phyloP scores from a whole-genome alignment of 2,329 filamentous ascomycete species.

The Falciphora oryzae region DNA sequence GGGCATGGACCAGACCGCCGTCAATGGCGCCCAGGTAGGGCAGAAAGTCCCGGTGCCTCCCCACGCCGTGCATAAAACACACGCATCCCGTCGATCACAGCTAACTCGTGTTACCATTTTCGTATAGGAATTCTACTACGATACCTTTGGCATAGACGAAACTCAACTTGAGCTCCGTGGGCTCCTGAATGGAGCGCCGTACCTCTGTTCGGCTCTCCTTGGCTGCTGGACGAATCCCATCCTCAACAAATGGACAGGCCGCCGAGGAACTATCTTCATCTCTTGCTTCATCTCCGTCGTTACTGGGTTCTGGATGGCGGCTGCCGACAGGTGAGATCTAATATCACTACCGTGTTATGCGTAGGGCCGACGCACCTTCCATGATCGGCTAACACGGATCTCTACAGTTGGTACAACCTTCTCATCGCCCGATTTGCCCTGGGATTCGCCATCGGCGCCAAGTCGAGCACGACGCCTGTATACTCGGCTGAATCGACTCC shows the following conservation, averaged over 20 bases:
- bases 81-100: neutral
- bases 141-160: neutral
- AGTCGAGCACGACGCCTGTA: constrained; percentile 40
- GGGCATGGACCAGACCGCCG: constrained; percentile 6
- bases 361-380: neutral
- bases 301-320: constrained; percentile 56
- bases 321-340: constrained; percentile 41
- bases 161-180: neutral
- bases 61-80: neutral
- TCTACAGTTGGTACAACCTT: constrained; percentile 52
- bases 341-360: neutral
- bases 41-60: neutral
- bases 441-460: constrained; percentile 61
- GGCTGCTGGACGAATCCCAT: constrained; percentile 42
- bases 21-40: constrained; percentile 7
- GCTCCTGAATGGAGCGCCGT: constrained; percentile 6
- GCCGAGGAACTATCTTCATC: constrained; percentile 30
- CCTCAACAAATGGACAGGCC: constrained; percentile 35
- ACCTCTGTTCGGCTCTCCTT: constrained; percentile 33
- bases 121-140: constrained; percentile 3
- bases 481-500: constrained; percentile 7
- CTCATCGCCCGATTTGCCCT: constrained; percentile 61
- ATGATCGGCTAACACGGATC: neutral
- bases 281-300: constrained; percentile 46
- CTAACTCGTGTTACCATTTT: neutral